Evolutionary conservation across 306 rosid species (phyloP), one percentile per base, ranked within the genome.

Genomic region (Cucumis melo): DNA sequence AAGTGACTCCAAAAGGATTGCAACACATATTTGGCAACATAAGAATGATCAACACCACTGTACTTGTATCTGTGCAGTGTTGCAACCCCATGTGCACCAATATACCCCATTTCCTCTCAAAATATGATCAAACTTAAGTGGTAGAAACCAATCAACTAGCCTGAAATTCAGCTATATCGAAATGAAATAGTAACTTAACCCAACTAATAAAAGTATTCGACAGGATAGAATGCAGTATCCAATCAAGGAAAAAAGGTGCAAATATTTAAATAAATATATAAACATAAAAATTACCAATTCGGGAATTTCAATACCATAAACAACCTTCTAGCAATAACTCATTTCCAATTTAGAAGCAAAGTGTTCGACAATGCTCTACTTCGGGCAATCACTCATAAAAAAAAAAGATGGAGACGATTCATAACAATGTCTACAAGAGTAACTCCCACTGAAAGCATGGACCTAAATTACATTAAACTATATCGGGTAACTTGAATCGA

Each of bases 11-110:
- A 92, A 76, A 95, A 95, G 72, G 99, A 98, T 72, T 95, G 97
- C 77, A 95, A 83, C 42, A 92, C 80, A 85, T 95, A 95, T 92
- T 92, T 95, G 81, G 99, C 96, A n/a, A 83, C 51, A 13, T 85
- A 92, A 19, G 99, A 95, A 85, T 95, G 90, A 85, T 92, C 99
- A 34, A 92, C 97, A 17, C 98, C 99, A 78, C 96, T 92, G 75
- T 95, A 95, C 84, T 90, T 95, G 85, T 92, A 87, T 82, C 81
- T 89, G 64, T 85, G 98, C 78, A 95, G 82, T 29, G 99, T 86
- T 58, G 92, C 86, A 38, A 90, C 87, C 68, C 99, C 98, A 71
- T 95, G 98, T 48, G 87, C 80, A 76, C 97, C 97, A 36, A 95
- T 84, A 82, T 90, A 95, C 36, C 95, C 89, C 99, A 95, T 95